Percentiles rank a stretch among this genome's conserved stretches.
Evolutionary conservation across 768 basidiomycete genomes (phyloP).

Genomic region (Cyclocybe aegerita): DNA sequence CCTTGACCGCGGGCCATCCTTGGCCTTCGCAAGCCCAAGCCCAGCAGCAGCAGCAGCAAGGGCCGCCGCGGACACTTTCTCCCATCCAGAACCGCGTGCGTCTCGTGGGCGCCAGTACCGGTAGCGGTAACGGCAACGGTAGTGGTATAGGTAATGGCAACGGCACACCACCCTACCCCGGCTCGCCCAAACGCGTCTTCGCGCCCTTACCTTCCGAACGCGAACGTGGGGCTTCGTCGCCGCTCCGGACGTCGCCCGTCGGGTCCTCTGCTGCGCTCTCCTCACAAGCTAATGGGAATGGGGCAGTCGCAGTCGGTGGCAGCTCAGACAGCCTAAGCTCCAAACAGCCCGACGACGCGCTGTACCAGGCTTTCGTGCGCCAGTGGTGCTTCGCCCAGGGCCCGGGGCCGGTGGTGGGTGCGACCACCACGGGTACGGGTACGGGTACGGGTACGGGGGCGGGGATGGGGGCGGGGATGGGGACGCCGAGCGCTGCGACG

Average conservation of each 20-base stretch:
- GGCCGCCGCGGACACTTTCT: not conserved
- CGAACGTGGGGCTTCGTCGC: not conserved
- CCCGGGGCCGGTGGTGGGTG: constrained; percentile 20
- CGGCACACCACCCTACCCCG: not conserved
- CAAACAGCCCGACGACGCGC: constrained; percentile 21
- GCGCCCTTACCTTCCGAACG: not conserved
- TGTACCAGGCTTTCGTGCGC: constrained; percentile 60
- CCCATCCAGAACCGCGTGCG: too few relatives aligned
- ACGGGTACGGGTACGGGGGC: too few relatives aligned
- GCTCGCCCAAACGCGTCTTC: constrained; percentile 3
- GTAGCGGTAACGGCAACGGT: too few relatives aligned
- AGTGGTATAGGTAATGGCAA: not conserved
- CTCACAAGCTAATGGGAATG: not conserved
- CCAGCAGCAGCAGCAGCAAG: not conserved
- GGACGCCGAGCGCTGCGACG: too few relatives aligned
- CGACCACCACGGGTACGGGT: not conserved
- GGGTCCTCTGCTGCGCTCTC: not conserved
- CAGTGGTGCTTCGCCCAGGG: constrained; percentile 71
- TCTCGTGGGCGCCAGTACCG: too few relatives aligned
- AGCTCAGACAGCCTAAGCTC: not conserved
- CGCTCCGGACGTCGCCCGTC: constrained; percentile 6
- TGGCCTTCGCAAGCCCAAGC: not conserved
- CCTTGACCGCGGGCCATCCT: not conserved
- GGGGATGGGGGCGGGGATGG: too few relatives aligned
- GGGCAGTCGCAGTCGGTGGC: not conserved